These are phyloP conservation scores for Gigaspora rosea DNA, from an alignment of 192 early-diverging fungal genomes.

Conservation along the genomic window DNA sequence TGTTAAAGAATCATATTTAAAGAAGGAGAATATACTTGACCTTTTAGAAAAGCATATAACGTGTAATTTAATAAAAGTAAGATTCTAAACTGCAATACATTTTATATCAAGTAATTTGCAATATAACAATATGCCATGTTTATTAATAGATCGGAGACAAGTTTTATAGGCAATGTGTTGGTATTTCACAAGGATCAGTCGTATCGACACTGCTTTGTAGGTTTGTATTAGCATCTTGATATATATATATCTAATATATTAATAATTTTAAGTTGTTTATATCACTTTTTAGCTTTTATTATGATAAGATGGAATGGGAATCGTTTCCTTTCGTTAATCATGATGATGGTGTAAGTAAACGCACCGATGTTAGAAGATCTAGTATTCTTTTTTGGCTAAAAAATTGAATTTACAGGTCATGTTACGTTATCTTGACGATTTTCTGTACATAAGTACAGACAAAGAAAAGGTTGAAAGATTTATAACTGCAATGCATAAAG, in stretches of 20 bases:
- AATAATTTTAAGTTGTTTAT: not conserved
- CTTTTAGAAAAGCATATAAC: conserved; percentile 3
- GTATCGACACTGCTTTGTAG: conserved; percentile 14
- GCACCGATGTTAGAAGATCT: not conserved
- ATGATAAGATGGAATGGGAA: not conserved
- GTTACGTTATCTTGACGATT: conserved; percentile 5
- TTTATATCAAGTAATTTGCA: not conserved
- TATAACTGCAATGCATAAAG: conserved; percentile 11
- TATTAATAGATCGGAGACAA: not conserved
- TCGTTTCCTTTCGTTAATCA: not conserved
- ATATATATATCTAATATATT: not conserved
- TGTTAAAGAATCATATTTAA: not conserved
- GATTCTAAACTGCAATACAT: not conserved
- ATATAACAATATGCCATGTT: not conserved
- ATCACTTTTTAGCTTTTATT: not conserved
- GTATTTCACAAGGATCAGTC: conserved; percentile 21
- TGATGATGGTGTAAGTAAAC: not conserved
- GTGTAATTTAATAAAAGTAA: not conserved
- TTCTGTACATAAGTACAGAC: conserved; percentile 6
- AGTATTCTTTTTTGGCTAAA: too few relatives aligned
- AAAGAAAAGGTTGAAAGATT: conserved; percentile 3
- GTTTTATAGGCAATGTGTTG: not conserved
- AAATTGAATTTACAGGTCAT: not conserved
- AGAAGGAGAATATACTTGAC: not conserved
- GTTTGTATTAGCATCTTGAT: not conserved